These are phyloP conservation scores for Fraxinus quadrangulata DNA, from an alignment of 257 asterid genomes.

Conservation along the genomic window DNA sequence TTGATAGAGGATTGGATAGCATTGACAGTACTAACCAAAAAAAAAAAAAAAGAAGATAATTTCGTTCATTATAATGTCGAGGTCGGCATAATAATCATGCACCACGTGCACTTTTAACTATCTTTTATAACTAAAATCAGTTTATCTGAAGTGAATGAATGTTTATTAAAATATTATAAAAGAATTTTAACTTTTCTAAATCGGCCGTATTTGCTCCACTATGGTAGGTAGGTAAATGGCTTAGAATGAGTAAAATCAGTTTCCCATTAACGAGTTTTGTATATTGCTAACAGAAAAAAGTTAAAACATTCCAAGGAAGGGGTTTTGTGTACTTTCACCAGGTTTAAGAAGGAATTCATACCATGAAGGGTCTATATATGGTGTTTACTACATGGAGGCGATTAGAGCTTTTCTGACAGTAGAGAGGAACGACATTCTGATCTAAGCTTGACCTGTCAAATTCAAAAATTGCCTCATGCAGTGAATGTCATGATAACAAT, in stretches of 20 bases:
- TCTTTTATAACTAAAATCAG: background rate
- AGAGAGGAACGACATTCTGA: slow-evolving; percentile 38
- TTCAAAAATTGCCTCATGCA: slow-evolving; percentile 14
- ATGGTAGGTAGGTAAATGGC: background rate
- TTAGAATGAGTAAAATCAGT: background rate
- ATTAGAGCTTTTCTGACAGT: slow-evolving; percentile 54
- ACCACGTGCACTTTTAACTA: background rate
- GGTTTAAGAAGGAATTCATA: slow-evolving; percentile 21
- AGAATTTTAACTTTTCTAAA: background rate
- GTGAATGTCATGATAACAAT: slow-evolving; percentile 17
- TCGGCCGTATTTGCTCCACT: background rate
- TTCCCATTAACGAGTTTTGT: background rate
- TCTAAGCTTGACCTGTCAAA: slow-evolving; percentile 42
- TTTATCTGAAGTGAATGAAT: background rate
- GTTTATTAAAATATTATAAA: background rate
- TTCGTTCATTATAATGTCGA: background rate
- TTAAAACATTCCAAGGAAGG: background rate
- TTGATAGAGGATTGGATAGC: background rate
- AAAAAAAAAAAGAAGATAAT: background rate
- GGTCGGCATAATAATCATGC: background rate
- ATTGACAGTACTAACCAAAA: background rate
- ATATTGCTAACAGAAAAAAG: background rate
- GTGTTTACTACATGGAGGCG: slow-evolving; percentile 51
- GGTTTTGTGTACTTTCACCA: background rate
- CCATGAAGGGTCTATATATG: slow-evolving; percentile 76